Evolutionary conservation across 148 eudicot genomes (phyloP).

Genomic region (Rhododendron ferrugineum): DNA sequence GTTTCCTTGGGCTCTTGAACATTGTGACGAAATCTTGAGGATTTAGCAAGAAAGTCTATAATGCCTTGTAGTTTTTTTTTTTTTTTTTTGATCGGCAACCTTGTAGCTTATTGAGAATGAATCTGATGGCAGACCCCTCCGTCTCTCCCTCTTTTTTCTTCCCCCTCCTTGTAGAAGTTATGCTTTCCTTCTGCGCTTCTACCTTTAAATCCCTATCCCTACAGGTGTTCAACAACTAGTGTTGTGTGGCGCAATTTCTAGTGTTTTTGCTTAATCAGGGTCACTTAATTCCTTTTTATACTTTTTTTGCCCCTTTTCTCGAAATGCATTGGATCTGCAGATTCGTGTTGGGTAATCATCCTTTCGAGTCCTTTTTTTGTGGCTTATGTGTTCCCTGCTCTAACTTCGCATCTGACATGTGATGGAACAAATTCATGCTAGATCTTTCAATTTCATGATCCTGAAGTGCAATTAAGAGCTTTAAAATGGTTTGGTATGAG

Average conservation of each 20-base stretch:
- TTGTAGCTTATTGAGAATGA: not conserved
- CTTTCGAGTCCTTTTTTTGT: not conserved
- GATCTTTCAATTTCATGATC: not conserved
- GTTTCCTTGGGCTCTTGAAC: not conserved
- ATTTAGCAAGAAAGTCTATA: not conserved
- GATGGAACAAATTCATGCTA: not conserved
- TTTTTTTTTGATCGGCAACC: not conserved
- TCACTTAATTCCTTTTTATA: not conserved
- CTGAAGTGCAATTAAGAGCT: not conserved
- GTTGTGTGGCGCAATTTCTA: not conserved
- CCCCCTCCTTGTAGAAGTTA: not conserved
- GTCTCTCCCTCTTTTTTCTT: not conserved
- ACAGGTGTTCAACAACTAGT: not conserved
- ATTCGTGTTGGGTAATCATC: not conserved
- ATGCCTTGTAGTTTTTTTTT: not conserved
- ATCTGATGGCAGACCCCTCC: not conserved
- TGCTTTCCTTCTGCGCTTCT: not conserved
- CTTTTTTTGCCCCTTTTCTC: not conserved
- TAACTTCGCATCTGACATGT: not conserved
- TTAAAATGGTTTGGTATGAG: constrained; percentile 15
- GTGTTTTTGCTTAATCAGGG: not conserved
- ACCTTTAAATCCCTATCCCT: not conserved
- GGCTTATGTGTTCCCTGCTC: constrained; percentile 3
- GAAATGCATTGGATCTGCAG: not conserved
- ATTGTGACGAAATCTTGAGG: not conserved